Conservation (phyloP, 2,329 filamentous ascomycete genomes). For the Penicillium occitanis region DNA sequence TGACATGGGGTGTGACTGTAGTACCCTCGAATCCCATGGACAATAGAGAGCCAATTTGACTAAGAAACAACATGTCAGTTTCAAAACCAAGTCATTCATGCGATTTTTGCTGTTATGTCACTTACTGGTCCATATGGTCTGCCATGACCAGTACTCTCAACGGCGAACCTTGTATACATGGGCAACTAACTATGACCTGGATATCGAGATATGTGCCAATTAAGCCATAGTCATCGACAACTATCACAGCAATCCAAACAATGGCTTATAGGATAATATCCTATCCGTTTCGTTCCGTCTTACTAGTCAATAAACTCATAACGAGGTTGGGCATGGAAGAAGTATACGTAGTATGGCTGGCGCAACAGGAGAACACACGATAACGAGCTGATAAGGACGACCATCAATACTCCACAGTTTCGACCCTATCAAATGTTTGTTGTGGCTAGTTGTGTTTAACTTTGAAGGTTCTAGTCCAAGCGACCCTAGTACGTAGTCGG, state of each 20-base stretch:
- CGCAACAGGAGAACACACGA: neutral
- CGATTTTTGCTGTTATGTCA: neutral
- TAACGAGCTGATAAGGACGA: neutral
- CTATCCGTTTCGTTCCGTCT: neutral
- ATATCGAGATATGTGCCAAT: neutral
- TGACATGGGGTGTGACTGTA: constrained; percentile 20
- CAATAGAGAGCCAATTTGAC: constrained; percentile 16
- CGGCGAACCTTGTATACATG: neutral
- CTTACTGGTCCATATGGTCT: constrained; percentile 7
- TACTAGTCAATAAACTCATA: neutral
- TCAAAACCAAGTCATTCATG: neutral
- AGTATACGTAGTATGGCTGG: neutral
- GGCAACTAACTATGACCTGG: neutral
- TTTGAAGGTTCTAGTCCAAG: neutral
- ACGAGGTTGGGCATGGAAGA: neutral
- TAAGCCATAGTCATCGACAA: neutral
- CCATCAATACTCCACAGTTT: neutral
- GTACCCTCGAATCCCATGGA: constrained; percentile 22
- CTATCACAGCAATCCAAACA: too few relatives aligned
- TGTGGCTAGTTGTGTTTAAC: neutral
- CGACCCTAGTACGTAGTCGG: neutral
- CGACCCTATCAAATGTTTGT: neutral
- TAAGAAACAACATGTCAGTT: neutral
- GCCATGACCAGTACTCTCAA: neutral
- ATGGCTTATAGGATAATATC: neutral